Conservation (phyloP, 305 asterid species). For the Fraxinus nigra region DNA sequence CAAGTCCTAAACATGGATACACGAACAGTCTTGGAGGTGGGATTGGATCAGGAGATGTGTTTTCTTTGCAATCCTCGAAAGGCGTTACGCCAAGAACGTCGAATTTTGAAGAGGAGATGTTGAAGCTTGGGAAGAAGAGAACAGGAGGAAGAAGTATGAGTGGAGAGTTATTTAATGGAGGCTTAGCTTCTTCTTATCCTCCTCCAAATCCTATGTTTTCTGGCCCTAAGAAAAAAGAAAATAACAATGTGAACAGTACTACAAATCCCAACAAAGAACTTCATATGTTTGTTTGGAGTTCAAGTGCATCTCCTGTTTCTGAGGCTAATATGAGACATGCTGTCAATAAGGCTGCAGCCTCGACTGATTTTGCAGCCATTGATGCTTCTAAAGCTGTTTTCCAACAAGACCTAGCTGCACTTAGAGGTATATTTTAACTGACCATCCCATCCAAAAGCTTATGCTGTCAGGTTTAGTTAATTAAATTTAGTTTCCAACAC, state of each 20-base stretch:
- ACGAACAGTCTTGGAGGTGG: constrained; percentile 50
- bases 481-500: neutral
- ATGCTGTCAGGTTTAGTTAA: too few species aligned
- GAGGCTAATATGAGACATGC: constrained; percentile 65
- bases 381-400: constrained; percentile 47
- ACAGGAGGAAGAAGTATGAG: constrained; percentile 62
- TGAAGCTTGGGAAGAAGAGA: constrained; percentile 48
- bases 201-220: constrained; percentile 84
- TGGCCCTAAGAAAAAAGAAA: constrained; percentile 55
- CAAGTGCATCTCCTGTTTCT: constrained; percentile 90
- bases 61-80: constrained; percentile 72
- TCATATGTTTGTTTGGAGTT: constrained; percentile 96
- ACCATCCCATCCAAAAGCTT: neutral
- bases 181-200: constrained; percentile 48
- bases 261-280: constrained; percentile 59
- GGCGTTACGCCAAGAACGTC: constrained; percentile 86
- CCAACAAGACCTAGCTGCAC: constrained; percentile 43
- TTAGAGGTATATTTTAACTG: constrained; percentile 35
- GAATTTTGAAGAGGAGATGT: constrained; percentile 81
- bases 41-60: constrained; percentile 38
- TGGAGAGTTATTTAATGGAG: constrained; percentile 49
- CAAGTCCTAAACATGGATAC: constrained; percentile 74
- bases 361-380: constrained; percentile 38
- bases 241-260: neutral
- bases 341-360: constrained; percentile 47